phyloP scores from a whole-genome alignment of 2,329 filamentous ascomycete genomes.

The Tympanopsis confertula region DNA sequence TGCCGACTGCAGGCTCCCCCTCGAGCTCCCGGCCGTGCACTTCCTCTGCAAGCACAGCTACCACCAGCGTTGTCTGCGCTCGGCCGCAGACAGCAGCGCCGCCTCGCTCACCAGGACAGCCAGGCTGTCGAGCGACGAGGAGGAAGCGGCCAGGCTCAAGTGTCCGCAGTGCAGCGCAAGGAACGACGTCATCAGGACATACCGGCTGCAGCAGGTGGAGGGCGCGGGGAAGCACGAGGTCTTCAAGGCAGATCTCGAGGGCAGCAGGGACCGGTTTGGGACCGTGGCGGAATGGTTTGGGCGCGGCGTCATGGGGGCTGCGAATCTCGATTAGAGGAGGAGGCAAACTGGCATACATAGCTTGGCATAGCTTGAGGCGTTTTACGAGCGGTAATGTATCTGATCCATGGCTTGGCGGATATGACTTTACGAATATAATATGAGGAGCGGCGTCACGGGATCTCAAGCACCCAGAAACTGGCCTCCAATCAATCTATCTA shows the following conservation, averaged over 20 bases:
- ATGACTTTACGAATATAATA: no score
- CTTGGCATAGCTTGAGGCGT: no score
- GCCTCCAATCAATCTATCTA: no score
- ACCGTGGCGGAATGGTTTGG: slow-evolving; percentile 93
- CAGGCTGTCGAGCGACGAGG: slow-evolving; percentile 18
- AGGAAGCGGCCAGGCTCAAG: slow-evolving; percentile 55
- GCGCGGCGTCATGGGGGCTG: slow-evolving; percentile 68
- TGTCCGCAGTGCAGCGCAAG: slow-evolving; percentile 76
- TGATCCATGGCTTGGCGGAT: no score
- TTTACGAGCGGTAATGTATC: no score
- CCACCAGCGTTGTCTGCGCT: slow-evolving; percentile 78
- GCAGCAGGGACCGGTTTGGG: slow-evolving; percentile 74
- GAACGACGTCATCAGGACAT: slow-evolving; percentile 80
- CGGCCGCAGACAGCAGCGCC: slow-evolving; percentile 19
- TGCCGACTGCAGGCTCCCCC: slow-evolving; percentile 62
- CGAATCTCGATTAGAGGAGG: no score
- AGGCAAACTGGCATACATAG: no score
- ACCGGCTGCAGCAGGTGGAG: slow-evolving; percentile 76
- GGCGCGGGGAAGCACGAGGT: slow-evolving; percentile 78
- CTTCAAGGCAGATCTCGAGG: slow-evolving; percentile 69
- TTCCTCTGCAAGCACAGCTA: slow-evolving; percentile 97
- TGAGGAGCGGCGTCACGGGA: no score
- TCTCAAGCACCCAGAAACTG: no score
- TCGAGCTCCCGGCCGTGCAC: slow-evolving; percentile 85
- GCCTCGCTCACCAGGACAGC: slow-evolving; percentile 1